phyloP scores from a whole-genome alignment of 2,329 filamentous ascomycete species.

The Basipetospora chlamydospora region DNA sequence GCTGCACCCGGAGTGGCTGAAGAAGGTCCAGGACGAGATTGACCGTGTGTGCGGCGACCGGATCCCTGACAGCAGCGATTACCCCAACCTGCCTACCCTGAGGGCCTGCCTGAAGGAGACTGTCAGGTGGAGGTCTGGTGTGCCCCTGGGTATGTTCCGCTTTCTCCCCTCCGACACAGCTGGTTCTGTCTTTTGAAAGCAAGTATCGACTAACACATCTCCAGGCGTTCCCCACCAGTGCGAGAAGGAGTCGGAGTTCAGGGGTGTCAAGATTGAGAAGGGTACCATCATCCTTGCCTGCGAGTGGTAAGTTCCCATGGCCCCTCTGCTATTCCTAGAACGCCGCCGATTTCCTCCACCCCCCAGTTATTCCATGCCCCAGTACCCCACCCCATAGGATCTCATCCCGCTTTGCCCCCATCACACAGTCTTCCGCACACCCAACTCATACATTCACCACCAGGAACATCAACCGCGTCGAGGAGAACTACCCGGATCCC shows the following conservation, averaged over 20 bases:
- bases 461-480: conserved; percentile 43
- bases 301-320: conserved; percentile 27
- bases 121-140: conserved; percentile 41
- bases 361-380: not conserved
- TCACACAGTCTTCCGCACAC: no score
- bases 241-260: conserved; percentile 29
- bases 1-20: conserved; percentile 36
- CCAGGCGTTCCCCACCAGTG: conserved; percentile 32
- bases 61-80: conserved; percentile 35
- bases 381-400: no score
- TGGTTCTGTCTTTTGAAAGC: not conserved
- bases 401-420: no score
- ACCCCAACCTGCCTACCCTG: conserved; percentile 33
- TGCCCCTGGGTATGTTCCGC: conserved; percentile 29
- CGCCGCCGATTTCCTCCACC: not conserved
- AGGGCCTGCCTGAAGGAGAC: conserved; percentile 44
- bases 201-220: not conserved
- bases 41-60: conserved; percentile 39
- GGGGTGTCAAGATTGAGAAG: conserved; percentile 31
- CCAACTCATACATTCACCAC: no score
- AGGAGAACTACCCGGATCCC: conserved; percentile 45
- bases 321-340: not conserved
- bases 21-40: conserved; percentile 39
- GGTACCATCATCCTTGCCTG: conserved; percentile 33
- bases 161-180: not conserved